Percentiles rank a stretch among this genome's conserved stretches.
Evolutionary conservation across 352 stramenopile genomes (phyloP).

Genomic region (Phytophthora agathidicida): DNA sequence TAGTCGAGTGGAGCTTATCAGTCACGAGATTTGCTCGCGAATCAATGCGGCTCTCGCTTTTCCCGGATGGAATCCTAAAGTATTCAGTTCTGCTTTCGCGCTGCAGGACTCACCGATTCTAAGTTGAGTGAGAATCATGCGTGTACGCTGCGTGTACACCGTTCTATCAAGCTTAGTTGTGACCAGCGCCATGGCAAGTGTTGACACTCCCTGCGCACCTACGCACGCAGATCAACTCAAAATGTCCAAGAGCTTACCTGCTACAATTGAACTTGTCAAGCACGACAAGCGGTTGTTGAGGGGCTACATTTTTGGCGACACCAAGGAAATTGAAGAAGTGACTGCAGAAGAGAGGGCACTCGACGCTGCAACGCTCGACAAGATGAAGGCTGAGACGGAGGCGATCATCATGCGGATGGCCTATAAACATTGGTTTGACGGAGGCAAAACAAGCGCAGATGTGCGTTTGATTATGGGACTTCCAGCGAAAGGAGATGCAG

Average conservation of each 20-base stretch:
- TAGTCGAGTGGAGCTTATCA: too few species aligned
- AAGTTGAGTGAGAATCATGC: too few species aligned
- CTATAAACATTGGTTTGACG: conserved; percentile 22
- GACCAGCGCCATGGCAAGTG: too few species aligned
- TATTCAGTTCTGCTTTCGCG: background rate
- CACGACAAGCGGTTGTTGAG: background rate
- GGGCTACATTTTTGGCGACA: background rate
- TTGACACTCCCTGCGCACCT: too few species aligned
- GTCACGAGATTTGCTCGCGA: too few species aligned
- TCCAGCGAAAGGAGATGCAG: conserved; percentile 16
- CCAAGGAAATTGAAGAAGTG: background rate
- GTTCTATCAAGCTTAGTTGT: too few species aligned
- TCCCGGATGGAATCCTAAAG: background rate
- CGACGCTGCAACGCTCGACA: background rate
- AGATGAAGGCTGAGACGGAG: conserved; percentile 1
- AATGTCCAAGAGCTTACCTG: too few species aligned
- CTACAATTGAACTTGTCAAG: background rate
- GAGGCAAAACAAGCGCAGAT: conserved; percentile 10
- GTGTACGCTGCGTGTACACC: too few species aligned
- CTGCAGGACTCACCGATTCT: too few species aligned
- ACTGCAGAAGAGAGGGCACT: conserved; percentile 11
- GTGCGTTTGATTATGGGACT: conserved; percentile 13
- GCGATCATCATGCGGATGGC: background rate
- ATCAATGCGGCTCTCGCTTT: background rate
- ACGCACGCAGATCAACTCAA: too few species aligned